A percentile compares a stretch with the other conserved stretches of the same genome.
Conservation (phyloP, 1,284 basidiomycete genomes). For the Irpex rosettiformis region DNA sequence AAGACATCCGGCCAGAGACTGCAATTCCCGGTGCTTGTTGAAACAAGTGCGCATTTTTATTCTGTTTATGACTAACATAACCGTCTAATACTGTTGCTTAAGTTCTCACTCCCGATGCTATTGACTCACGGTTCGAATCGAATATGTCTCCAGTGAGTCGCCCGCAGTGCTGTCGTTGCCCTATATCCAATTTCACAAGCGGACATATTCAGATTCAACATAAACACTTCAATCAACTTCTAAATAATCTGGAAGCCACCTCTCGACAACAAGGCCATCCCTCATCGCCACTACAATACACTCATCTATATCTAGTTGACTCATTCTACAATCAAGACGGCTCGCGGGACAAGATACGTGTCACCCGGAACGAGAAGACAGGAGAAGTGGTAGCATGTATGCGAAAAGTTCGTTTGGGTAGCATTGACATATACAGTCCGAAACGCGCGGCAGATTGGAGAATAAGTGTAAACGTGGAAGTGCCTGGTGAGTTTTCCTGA, state of each 20-base stretch:
- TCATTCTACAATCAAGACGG: constrained; percentile 66
- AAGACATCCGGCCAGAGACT: constrained; percentile 54
- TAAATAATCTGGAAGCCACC: constrained; percentile 72
- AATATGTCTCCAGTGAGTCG: constrained; percentile 83
- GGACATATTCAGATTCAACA: constrained; percentile 69
- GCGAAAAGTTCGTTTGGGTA: constrained; percentile 80
- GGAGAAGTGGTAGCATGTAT: constrained; percentile 64
- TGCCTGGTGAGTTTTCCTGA: constrained; percentile 49
- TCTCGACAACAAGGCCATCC: constrained; percentile 43
- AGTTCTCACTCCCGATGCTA: constrained; percentile 48
- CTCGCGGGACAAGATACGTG: constrained; percentile 67
- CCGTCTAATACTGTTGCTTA: neutral
- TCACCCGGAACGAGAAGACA: constrained; percentile 81
- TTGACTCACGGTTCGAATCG: constrained; percentile 80
- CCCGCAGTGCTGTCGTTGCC: neutral
- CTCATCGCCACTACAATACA: constrained; percentile 57
- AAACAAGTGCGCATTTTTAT: constrained; percentile 71
- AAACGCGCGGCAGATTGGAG: constrained; percentile 87
- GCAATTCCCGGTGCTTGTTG: constrained; percentile 73
- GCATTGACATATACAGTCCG: constrained; percentile 87
- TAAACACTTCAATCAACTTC: constrained; percentile 77
- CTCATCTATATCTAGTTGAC: constrained; percentile 80
- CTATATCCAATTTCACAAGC: neutral
- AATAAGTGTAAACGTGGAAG: constrained; percentile 87
- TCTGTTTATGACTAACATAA: constrained; percentile 2